Base-by-base conservation (phyloP, 2,329 filamentous ascomycete genomes). In the Epichloe bromicola region DNA sequence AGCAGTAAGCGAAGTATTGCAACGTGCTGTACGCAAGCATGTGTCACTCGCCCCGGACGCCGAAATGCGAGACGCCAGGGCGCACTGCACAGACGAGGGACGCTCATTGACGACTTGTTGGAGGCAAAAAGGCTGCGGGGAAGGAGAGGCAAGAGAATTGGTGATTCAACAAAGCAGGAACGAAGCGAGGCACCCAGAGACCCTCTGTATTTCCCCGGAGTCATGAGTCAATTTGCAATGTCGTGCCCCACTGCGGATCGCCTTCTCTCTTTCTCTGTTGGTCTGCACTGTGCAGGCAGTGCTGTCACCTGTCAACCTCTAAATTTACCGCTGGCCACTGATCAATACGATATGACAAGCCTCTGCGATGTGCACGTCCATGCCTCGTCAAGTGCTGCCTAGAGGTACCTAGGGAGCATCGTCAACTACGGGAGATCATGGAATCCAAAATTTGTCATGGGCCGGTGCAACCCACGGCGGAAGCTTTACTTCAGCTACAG, bases 401-500 rank as follows among this genome's bases (percentile, higher is more conserved):
- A 26, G 15, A 44, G 10, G 39, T 15, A 37, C 17, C 48, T 38
- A 7, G 19, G 17, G 20, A 38, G 19, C 17, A 36, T 15, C 17
- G n/a, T 23, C 19, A n/a, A 8, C 10, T 19, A 19, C 14, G 10
- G 49, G 14, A 36, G 19, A 17, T 11, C 12, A 47, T 54, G 53
- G 50, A 52, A 26, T 7, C n/a, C 4, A 38, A 55, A 17, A 36
- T 6, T 8, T 40, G 42, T 5, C 23, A 33, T 15, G 55, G 55
- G 17, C 53, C 59, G 4, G 56, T 63, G 23, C 43, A 52, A 23
- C 53, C 46, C n/a, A 57, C 60, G 14, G 44, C 52, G 11, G 56
- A 53, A 20, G 56, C 64, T 46, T 0, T 58, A 14, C 30, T 53
- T 6, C 55, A 54, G 3, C 54, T 65, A 3, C 55, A 46, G 8